A percentile compares a stretch with the other conserved stretches of the same genome.
Conservation (phyloP, 2,329 filamentous ascomycete species). For the Cercospora berteroae region DNA sequence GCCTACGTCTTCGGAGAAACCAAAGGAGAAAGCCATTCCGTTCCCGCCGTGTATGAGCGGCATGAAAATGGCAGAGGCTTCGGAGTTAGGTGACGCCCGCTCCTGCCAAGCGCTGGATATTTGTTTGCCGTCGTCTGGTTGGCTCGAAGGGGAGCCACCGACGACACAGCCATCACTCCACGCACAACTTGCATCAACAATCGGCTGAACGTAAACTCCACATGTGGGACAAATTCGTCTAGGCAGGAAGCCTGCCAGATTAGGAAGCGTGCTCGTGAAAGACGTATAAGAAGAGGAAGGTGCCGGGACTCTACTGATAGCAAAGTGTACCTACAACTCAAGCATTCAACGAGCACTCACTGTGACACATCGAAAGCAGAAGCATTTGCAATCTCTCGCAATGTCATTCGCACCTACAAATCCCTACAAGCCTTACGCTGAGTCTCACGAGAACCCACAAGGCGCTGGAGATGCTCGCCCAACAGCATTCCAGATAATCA, state of each 20-base stretch:
- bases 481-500: constrained; percentile 31
- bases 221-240: background rate
- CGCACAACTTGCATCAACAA: background rate
- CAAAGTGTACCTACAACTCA: background rate
- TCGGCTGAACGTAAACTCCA: background rate
- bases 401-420: constrained; percentile 29
- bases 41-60: background rate
- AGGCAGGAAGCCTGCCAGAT: background rate
- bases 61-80: background rate
- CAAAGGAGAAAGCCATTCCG: constrained; percentile 53
- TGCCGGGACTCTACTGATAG: background rate
- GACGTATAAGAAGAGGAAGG: background rate
- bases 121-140: background rate
- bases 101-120: background rate
- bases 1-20: constrained; percentile 61
- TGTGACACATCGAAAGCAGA: background rate
- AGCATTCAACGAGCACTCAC: background rate
- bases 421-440: constrained; percentile 32
- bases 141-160: background rate
- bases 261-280: background rate
- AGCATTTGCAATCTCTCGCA: background rate
- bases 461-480: constrained; percentile 34
- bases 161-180: background rate
- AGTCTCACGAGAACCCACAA: constrained; percentile 22
- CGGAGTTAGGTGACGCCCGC: background rate